These are phyloP conservation scores for Musa schizocarpa DNA, from an alignment of 176 grass and related monocot genomes.

Conservation along the genomic window DNA sequence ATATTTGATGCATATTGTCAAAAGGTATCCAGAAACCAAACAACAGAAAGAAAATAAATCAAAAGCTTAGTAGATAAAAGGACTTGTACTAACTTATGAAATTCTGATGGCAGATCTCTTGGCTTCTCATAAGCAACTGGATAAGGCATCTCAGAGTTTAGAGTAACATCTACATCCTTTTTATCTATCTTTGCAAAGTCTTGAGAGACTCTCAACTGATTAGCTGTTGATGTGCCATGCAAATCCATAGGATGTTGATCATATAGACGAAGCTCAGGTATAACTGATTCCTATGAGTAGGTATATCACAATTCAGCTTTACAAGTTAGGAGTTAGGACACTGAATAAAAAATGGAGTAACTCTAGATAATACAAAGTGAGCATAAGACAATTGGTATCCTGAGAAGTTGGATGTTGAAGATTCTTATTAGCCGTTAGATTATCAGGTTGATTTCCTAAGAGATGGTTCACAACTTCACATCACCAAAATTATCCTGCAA, in stretches of 20 bases:
- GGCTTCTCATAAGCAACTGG: slow-evolving; percentile 1
- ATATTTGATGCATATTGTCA: too few species aligned
- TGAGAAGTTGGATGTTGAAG: slow-evolving; percentile 24
- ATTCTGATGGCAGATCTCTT: background rate
- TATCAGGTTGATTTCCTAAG: slow-evolving; percentile 27
- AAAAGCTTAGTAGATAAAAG: background rate
- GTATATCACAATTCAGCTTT: slow-evolving; percentile 5
- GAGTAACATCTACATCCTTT: background rate
- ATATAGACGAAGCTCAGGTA: slow-evolving; percentile 28
- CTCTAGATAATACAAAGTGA: slow-evolving; percentile 26
- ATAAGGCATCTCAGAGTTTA: background rate
- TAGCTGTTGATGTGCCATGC: slow-evolving; percentile 24
- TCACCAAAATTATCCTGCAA: slow-evolving; percentile 46
- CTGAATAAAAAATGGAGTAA: background rate
- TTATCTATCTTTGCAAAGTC: background rate
- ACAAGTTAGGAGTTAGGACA: background rate
- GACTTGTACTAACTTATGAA: slow-evolving; percentile 8
- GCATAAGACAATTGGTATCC: slow-evolving; percentile 30
- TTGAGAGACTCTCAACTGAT: slow-evolving; percentile 9
- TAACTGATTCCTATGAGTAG: slow-evolving; percentile 28
- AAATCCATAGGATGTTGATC: slow-evolving; percentile 29
- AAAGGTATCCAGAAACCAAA: too few species aligned
- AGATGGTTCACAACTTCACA: slow-evolving; percentile 9
- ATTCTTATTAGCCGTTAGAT: slow-evolving; percentile 21
- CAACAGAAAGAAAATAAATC: background rate